Evolutionary conservation across 495 filamentous ascomycete species (phyloP).

Genomic region (Neurospora sp.): DNA sequence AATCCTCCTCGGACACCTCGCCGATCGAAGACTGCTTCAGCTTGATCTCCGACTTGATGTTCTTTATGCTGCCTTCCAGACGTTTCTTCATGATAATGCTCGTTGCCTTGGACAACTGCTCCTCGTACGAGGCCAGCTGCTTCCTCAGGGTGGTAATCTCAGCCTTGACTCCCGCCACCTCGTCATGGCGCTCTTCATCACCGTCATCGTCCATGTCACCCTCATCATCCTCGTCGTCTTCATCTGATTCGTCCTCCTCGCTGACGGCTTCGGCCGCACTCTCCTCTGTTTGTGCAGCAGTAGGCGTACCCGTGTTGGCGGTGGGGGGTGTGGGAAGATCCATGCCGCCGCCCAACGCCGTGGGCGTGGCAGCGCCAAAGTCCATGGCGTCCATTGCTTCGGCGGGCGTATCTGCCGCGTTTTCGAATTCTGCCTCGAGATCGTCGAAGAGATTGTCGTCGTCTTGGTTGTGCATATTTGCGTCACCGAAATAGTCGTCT

Average conservation of each 20-base stretch:
- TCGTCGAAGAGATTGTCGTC: constrained; percentile 29
- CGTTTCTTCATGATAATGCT: constrained; percentile 44
- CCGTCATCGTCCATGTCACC: constrained; percentile 39
- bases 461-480: not conserved
- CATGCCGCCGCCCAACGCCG: constrained; percentile 7
- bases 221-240: constrained; percentile 38
- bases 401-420: constrained; percentile 18
- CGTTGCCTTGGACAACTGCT: constrained; percentile 24
- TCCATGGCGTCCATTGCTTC: constrained; percentile 12
- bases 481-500: constrained; percentile 7
- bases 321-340: constrained; percentile 32
- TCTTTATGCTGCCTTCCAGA: constrained; percentile 42
- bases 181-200: constrained; percentile 33
- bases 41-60: constrained; percentile 43
- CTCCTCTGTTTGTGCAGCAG: constrained; percentile 16
- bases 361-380: constrained; percentile 18
- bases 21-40: constrained; percentile 47
- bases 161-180: constrained; percentile 37
- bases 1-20: constrained; percentile 34
- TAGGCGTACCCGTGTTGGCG: constrained; percentile 18
- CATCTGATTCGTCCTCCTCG: constrained; percentile 38
- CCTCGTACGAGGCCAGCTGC: constrained; percentile 26
- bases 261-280: constrained; percentile 32
- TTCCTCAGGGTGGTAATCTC: constrained; percentile 47
- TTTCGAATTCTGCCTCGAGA: constrained; percentile 29